A percentile compares a stretch with the other conserved stretches of the same genome.
Conservation (phyloP, 2,329 filamentous ascomycete genomes). For the Penicillium digitatum region DNA sequence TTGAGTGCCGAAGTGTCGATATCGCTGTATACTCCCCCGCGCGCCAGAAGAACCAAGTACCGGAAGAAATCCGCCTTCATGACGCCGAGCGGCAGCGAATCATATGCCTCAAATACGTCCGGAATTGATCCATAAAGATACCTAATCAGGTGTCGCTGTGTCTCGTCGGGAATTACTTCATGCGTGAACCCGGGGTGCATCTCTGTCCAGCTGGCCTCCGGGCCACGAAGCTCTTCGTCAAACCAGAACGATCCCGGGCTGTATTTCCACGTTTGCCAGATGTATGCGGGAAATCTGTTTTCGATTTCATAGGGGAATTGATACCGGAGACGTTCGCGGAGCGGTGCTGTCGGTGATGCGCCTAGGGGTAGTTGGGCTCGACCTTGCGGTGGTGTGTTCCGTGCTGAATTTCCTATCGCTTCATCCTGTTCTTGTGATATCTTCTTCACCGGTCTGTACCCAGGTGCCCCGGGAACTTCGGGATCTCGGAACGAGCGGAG, state of each 20-base stretch:
- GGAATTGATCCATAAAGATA: constrained; percentile 82
- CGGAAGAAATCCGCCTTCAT: constrained; percentile 76
- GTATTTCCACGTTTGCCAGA: constrained; percentile 99
- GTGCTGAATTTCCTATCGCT: constrained; percentile 8
- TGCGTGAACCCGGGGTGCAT: constrained; percentile 88
- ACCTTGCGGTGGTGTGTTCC: constrained; percentile 13
- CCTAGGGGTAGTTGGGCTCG: constrained; percentile 49
- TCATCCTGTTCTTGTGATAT: constrained; percentile 21
- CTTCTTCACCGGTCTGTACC: constrained; percentile 25
- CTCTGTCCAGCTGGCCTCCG: constrained; percentile 86
- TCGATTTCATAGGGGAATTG: constrained; percentile 91
- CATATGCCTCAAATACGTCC: constrained; percentile 73
- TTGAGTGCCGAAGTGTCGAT: constrained; percentile 87
- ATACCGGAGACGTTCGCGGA: constrained; percentile 79
- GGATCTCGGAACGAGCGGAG: constrained; percentile 59
- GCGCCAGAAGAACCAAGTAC: constrained; percentile 69
- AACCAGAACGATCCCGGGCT: constrained; percentile 75
- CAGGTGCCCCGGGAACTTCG: constrained; percentile 26
- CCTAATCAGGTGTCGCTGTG: constrained; percentile 73
- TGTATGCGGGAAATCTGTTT: constrained; percentile 88
- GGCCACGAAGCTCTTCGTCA: constrained; percentile 65
- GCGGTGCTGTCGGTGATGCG: constrained; percentile 67
- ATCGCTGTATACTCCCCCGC: constrained; percentile 80
- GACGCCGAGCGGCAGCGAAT: constrained; percentile 67
- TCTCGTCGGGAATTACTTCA: constrained; percentile 91